Base-by-base conservation (phyloP, 768 basidiomycete species). In the Fistulinella prunicolor region DNA sequence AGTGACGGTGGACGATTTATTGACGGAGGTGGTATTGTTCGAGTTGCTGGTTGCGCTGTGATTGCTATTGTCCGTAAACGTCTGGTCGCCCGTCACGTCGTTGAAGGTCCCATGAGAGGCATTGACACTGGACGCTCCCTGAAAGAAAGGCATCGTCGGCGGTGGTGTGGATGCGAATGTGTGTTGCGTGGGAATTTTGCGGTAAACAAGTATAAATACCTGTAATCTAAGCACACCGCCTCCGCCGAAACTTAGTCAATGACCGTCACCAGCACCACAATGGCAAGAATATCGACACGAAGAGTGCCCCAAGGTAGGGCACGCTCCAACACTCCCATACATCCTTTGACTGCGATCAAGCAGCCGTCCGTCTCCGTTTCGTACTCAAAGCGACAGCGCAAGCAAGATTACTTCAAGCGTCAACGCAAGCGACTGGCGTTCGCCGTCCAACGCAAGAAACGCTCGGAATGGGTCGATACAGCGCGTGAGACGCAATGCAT, bases 401-500 rank as follows among this genome's bases (percentile, higher is more conserved):
- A 55, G 36, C 62, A 58, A 51, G 54, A 54, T 16, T 44, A 64
- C 54, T 41, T 54, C 34, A 52, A 50, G 16, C 59, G 49, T 21
- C 53, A 53, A 23, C 60, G 46, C 44, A 59, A 52, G 26, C 57
- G 26, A 26, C 19, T 49, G 13, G 57, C 54, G 3, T 62, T 65
- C 29, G 51, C 56, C 35, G 52, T 53, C 8, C 65, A 53, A 14
- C 63, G 60, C 43, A 36, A 55, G 46, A 64, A 49, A 38, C 63
- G 64, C 20, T 61, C 59, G 9, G 47, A 56, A 40, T 71, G 71
- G 70, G 60, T 60, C 16, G 53, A 59, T 38, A 65, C 59, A 1
- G 73, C 73, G 21, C 48, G 38, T 32, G 73, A 73, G 51, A 73
- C 72, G 6, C 64, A 65, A 38, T 53, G 53, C 42, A 69, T 73